phyloP scores from a whole-genome alignment of 257 asterid genomes.

The Jasminum sambac region DNA sequence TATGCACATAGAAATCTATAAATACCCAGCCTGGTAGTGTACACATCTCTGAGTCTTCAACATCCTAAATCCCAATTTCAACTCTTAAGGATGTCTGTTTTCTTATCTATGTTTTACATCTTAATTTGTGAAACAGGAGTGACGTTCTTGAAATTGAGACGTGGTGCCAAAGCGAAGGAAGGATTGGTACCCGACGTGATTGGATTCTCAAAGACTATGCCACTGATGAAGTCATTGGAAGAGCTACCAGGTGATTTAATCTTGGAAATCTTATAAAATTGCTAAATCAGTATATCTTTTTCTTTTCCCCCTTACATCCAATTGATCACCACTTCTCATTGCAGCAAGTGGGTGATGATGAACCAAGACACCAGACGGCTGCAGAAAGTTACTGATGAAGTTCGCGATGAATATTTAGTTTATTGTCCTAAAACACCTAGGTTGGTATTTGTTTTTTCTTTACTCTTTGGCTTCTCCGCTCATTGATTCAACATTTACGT shows the following conservation, averaged over 20 bases:
- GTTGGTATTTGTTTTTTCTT: slow-evolving; percentile 38
- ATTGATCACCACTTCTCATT: slow-evolving; percentile 21
- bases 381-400: slow-evolving; percentile 90
- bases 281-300: not conserved
- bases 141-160: slow-evolving; percentile 96
- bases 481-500: slow-evolving; percentile 2
- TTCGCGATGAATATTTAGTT: slow-evolving; percentile 69
- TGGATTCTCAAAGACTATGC: slow-evolving; percentile 86
- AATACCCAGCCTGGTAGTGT: slow-evolving; percentile 89
- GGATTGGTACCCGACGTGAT: slow-evolving; percentile 89
- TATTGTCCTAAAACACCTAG: slow-evolving; percentile 76
- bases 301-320: not conserved
- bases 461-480: slow-evolving; percentile 5
- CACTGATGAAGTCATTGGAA: slow-evolving; percentile 85
- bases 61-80: not conserved
- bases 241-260: slow-evolving; percentile 78
- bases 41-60: not conserved
- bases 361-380: slow-evolving; percentile 88
- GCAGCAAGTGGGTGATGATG: slow-evolving; percentile 99
- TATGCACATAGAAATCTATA: slow-evolving; percentile 94
- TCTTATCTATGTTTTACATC: slow-evolving; percentile 9
- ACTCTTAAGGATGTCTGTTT: not conserved
- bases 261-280: slow-evolving; percentile 2
- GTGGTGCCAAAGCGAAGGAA: slow-evolving; percentile 96
- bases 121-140: slow-evolving; percentile 59